phyloP scores from a whole-genome alignment of 163 green algal species.

The Trebouxia gelatinosa region DNA sequence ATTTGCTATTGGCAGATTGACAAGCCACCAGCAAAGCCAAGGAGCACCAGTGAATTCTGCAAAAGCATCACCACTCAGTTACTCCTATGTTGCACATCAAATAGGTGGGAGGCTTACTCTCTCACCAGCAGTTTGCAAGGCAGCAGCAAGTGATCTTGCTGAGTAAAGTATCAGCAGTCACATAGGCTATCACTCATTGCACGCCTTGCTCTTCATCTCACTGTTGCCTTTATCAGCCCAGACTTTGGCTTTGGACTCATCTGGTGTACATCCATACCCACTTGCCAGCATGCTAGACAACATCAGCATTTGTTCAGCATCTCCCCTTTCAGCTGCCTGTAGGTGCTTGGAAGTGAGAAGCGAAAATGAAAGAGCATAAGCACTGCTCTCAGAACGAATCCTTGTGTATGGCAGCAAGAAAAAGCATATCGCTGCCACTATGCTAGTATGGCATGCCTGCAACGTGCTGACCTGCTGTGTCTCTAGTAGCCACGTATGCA shows the following conservation, averaged over 20 bases:
- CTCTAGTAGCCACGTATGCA: not conserved
- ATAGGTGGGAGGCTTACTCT: too few relatives aligned
- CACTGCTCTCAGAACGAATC: not conserved
- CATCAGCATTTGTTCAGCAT: slow-evolving; percentile 7
- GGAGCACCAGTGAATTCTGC: too few relatives aligned
- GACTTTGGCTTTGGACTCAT: not conserved
- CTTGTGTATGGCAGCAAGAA: not conserved
- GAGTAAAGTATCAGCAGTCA: too few relatives aligned
- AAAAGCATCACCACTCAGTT: too few relatives aligned
- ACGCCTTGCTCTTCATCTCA: too few relatives aligned
- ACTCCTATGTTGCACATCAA: too few relatives aligned
- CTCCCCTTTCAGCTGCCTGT: slow-evolving; percentile 1
- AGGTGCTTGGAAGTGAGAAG: too few relatives aligned
- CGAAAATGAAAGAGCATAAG: not conserved
- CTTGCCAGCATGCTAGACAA: slow-evolving; percentile 12
- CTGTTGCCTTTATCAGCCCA: not conserved
- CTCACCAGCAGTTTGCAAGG: too few relatives aligned
- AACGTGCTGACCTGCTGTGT: not conserved
- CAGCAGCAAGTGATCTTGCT: too few relatives aligned
- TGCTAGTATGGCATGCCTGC: not conserved
- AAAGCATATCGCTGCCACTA: not conserved
- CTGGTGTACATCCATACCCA: slow-evolving; percentile 14
- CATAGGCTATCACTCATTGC: too few relatives aligned
- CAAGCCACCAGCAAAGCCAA: too few relatives aligned
- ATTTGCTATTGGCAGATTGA: too few relatives aligned